Evolutionary conservation across 2,329 filamentous ascomycete genomes (phyloP).

Genomic region (Penicillium carneum): DNA sequence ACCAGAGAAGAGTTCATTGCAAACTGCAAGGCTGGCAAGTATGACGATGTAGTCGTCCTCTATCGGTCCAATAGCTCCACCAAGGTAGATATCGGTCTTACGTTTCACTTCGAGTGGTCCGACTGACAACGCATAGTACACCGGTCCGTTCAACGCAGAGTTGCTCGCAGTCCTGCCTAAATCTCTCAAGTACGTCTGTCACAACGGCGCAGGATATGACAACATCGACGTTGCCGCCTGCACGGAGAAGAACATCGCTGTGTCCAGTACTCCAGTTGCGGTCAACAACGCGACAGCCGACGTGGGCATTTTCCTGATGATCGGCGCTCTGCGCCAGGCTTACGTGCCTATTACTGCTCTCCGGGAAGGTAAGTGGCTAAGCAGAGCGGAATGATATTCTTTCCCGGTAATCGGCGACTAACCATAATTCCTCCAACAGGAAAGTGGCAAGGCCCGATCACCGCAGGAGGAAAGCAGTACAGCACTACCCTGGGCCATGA

Average conservation of each 20-base stretch:
- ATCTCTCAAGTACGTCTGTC: slow-evolving; percentile 59
- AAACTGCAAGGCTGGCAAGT: slow-evolving; percentile 62
- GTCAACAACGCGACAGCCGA: slow-evolving; percentile 59
- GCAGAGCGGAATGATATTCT: neutral
- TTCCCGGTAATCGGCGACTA: neutral
- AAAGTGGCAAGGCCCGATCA: slow-evolving; percentile 50
- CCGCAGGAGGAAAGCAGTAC: slow-evolving; percentile 15
- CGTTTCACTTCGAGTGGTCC: neutral
- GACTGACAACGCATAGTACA: slow-evolving; percentile 40
- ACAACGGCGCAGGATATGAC: slow-evolving; percentile 67
- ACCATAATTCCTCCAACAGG: slow-evolving; percentile 32
- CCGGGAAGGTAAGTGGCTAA: slow-evolving; percentile 45
- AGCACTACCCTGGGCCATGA: slow-evolving; percentile 53
- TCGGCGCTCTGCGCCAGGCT: slow-evolving; percentile 56
- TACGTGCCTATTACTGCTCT: slow-evolving; percentile 53
- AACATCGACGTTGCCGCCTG: slow-evolving; percentile 65
- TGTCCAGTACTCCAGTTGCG: slow-evolving; percentile 57
- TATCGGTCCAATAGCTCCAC: slow-evolving; percentile 67
- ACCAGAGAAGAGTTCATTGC: slow-evolving; percentile 63
- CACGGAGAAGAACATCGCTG: slow-evolving; percentile 52
- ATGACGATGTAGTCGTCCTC: slow-evolving; percentile 63
- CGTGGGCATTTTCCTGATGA: slow-evolving; percentile 57
- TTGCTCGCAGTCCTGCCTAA: slow-evolving; percentile 55
- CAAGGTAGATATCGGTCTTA: slow-evolving; percentile 41
- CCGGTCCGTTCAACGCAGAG: slow-evolving; percentile 59